phyloP scores from a whole-genome alignment of 371 early-diverging fungal genomes.

The Rhizopus delemar region DNA sequence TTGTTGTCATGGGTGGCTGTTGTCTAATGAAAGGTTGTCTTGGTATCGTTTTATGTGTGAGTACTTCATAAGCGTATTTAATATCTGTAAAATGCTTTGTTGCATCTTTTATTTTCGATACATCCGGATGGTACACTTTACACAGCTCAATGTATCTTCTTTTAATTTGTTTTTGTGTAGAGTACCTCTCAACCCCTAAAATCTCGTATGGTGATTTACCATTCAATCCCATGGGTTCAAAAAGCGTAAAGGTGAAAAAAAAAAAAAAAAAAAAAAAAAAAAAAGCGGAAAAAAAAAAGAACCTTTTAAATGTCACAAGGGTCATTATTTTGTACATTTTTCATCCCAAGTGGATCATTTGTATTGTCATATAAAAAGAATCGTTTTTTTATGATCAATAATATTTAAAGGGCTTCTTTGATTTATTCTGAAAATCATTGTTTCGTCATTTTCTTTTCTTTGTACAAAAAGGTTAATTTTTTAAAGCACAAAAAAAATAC shows the following conservation, averaged over 20 bases:
- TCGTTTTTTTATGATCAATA: too few species aligned
- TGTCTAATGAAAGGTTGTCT: slow-evolving; percentile 9
- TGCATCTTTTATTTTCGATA: slow-evolving; percentile 8
- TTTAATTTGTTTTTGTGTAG: slow-evolving; percentile 34
- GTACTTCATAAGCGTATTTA: slow-evolving; percentile 30
- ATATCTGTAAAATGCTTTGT: slow-evolving; percentile 27
- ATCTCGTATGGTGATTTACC: slow-evolving; percentile 32
- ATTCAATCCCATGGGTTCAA: slow-evolving; percentile 5
- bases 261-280: background rate
- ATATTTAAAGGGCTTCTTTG: too few species aligned
- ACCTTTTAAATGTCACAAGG: too few species aligned
- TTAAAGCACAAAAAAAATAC: too few species aligned
- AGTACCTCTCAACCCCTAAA: slow-evolving; percentile 28
- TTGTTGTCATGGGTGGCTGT: background rate
- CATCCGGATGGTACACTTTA: slow-evolving; percentile 36
- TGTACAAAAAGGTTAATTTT: too few species aligned
- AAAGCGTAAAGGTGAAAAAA: background rate
- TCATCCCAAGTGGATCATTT: too few species aligned
- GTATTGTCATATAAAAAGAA: too few species aligned
- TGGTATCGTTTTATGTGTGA: slow-evolving; percentile 18
- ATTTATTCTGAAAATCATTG: too few species aligned
- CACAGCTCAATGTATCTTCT: slow-evolving; percentile 34
- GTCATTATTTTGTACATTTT: too few species aligned
- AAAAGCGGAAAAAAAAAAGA: too few species aligned
- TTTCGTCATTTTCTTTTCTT: too few species aligned